phyloP scores from a whole-genome alignment of 2,329 filamentous ascomycete species.

The Cordyceps farinosa region DNA sequence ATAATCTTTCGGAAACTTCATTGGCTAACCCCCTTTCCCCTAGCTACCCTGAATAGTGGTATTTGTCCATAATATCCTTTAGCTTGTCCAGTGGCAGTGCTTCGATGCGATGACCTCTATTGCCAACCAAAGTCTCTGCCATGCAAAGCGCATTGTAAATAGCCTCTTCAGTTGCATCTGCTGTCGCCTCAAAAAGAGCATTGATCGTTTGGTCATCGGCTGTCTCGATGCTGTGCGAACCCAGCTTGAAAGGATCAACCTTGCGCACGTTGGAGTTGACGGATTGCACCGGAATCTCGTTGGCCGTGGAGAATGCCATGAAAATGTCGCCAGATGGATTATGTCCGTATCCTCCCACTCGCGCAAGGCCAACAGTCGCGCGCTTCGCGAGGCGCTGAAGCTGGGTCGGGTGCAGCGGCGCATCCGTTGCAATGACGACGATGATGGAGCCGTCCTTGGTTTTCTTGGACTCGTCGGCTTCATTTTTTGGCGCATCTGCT shows the following conservation, averaged over 20 bases:
- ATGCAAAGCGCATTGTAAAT: slow-evolving; percentile 59
- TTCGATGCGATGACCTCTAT: slow-evolving; percentile 42
- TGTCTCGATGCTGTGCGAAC: slow-evolving; percentile 38
- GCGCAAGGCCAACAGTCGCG: slow-evolving; percentile 55
- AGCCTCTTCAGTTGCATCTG: slow-evolving; percentile 58
- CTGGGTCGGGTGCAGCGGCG: slow-evolving; percentile 55
- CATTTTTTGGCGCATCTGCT: slow-evolving; percentile 13
- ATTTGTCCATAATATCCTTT: slow-evolving; percentile 41
- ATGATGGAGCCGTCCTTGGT: slow-evolving; percentile 61
- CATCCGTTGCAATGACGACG: slow-evolving; percentile 57
- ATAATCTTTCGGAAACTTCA: neutral
- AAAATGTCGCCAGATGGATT: slow-evolving; percentile 63
- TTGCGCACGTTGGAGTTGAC: slow-evolving; percentile 28
- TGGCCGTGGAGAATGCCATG: slow-evolving; percentile 59
- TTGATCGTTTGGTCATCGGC: slow-evolving; percentile 57
- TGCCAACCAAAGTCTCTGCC: slow-evolving; percentile 52
- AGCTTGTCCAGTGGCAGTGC: slow-evolving; percentile 44
- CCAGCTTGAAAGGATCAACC: slow-evolving; percentile 41
- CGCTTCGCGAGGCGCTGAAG: slow-evolving; percentile 55
- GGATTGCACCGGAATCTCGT: slow-evolving; percentile 40
- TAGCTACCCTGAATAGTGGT: slow-evolving; percentile 4
- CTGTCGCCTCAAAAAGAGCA: slow-evolving; percentile 54
- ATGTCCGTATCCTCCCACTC: slow-evolving; percentile 55
- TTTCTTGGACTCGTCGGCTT: slow-evolving; percentile 36
- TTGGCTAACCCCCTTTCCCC: neutral